These are phyloP conservation scores for Botrytis medusae DNA, from an alignment of 2,329 filamentous ascomycete genomes.

Conservation along the genomic window DNA sequence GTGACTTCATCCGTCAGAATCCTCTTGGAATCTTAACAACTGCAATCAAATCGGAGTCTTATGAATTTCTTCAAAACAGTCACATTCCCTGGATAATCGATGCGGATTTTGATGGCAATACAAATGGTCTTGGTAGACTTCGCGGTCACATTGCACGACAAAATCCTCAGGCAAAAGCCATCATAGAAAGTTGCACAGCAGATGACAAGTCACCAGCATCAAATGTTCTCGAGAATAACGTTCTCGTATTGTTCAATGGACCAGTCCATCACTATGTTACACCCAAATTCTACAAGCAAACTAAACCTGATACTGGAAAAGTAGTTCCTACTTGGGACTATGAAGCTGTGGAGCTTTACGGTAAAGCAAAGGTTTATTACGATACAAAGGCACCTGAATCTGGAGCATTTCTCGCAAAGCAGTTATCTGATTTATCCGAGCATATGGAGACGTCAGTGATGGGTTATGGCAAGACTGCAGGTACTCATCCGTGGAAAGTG, in stretches of 20 bases:
- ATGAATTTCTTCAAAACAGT: conserved; percentile 14
- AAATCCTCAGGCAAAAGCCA: conserved; percentile 63
- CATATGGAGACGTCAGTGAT: conserved; percentile 56
- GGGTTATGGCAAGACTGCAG: conserved; percentile 48
- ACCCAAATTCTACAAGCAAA: conserved; percentile 65
- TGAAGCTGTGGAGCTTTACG: conserved; percentile 63
- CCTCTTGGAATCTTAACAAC: conserved; percentile 64
- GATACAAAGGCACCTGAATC: conserved; percentile 50
- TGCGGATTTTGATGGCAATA: neutral
- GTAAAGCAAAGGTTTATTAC: conserved; percentile 53
- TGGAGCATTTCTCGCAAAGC: conserved; percentile 48
- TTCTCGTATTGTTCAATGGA: conserved; percentile 62
- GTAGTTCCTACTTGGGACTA: conserved; percentile 74
- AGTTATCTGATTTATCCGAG: conserved; percentile 53
- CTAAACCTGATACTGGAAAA: conserved; percentile 63
- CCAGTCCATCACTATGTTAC: conserved; percentile 64
- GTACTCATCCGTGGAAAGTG: conserved; percentile 53
- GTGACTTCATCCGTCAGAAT: conserved; percentile 57
- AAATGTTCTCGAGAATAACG: conserved; percentile 50
- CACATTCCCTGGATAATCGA: conserved; percentile 7
- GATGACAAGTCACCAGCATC: conserved; percentile 19
- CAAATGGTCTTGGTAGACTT: conserved; percentile 40
- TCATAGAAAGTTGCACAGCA: conserved; percentile 49
- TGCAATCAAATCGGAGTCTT: conserved; percentile 45
- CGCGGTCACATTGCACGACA: conserved; percentile 61